Evolutionary conservation across 2,329 filamentous ascomycete genomes (phyloP), one percentile per base, ranked within the genome.

Genomic region (Cladorrhinum sp.): DNA sequence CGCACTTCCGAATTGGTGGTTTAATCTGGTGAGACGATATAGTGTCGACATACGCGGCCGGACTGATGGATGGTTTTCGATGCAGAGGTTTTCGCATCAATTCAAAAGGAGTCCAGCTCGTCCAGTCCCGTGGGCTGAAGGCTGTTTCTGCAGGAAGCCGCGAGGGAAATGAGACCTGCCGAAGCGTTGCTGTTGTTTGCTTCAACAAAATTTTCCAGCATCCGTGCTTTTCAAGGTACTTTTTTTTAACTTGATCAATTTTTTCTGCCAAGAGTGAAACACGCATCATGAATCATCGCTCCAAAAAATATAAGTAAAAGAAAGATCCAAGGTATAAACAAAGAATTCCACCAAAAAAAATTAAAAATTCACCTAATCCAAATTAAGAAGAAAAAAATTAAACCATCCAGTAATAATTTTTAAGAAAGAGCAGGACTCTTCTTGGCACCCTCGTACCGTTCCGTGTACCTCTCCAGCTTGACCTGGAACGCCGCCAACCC

Each of bases 401-500:
- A 4, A 23, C 42, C 7, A 3, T 16, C 36, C 36, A 16, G 4
- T 16, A 4, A 21, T 23, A 10, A 39, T 20, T 20, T 5, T 56
- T 26, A 67, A 52, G 53, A 50, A 51, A 64, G 36, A n/a, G 59
- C 60, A 48, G 65, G 64, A 30, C 66, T 69, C 57, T 77, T 76
- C 68, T 72, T 71, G 23, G 72, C 72, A 21, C 67, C 69, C 23
- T 67, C 58, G 24, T 74, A 73, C 48, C 68, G 64, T 46, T 66
- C 66, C 9, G 72, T 65, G 65, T 77, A 80, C 67, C 76, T 78
- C 73, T 80, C 76, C 10, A 80, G 66, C 59, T 77, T 71, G 56
- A 76, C 68, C 66, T 82, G 77, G 62, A 77, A 79, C 16, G 72
- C 77, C 2, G 79, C 78, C 21, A 80, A 69, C 1, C 71, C 78